Evolutionary conservation across 257 asterid species (phyloP), one percentile per base, ranked within the genome.

Genomic region (Nicotiana obtusifolia): DNA sequence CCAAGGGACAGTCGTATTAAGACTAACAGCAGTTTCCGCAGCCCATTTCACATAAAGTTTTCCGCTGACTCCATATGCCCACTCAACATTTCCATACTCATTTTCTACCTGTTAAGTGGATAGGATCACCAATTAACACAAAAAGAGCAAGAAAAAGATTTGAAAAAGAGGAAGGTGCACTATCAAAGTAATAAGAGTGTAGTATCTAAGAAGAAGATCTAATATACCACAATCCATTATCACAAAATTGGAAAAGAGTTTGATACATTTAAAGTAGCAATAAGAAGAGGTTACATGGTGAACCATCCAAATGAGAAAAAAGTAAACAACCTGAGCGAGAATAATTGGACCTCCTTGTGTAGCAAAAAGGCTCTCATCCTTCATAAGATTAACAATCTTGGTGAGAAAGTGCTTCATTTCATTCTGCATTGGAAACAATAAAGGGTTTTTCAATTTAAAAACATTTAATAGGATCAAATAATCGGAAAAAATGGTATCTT

Each of bases 281-380:
- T 37, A 37, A 37, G 10, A 37, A 7, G 22, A 76, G 24, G 64
- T 13, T 14, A 75, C 54, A 69, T 41, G 33, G 30, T 68, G 30
- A 68, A 33, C 24, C 33, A 66, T 66, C 26, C 7, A 68, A 68
- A 68, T 30, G 11, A 69, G 5, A 24, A 62, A 62, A 31, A 53
- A 80, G 6, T 71, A 84, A 81, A 59, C 56, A 61, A 93, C 97
- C 98, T 93, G 98, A 7, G 95, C 90, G 7, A 92, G 94, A 66
- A 93, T 93, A 53, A 91, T 92, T 31, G 98, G 97, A 65, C 98
- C 98, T 78, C 97, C 98, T 86, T 93, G 97, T 22, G 95, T 79
- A 82, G 94, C 94, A 80, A 92, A 93, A 26, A 92, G 93, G 75
- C 88, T 90, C 92, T 90, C 95, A 77, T 88, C 93, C 90, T 93